These are phyloP conservation scores for Cyathus striatus DNA, from an alignment of 768 basidiomycete species.

Conservation along the genomic window DNA sequence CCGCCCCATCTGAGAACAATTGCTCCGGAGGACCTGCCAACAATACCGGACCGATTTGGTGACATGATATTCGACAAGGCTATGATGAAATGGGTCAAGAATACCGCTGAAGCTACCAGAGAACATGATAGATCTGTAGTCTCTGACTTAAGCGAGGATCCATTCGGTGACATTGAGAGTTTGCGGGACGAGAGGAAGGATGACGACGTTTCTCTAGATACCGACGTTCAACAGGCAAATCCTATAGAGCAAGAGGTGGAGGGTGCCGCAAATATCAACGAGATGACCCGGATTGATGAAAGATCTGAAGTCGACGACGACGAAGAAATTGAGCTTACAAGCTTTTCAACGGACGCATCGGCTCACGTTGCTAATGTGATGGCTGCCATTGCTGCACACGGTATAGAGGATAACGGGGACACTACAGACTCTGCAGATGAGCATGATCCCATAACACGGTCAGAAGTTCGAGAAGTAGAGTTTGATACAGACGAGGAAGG, in stretches of 20 bases:
- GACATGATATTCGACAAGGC: slow-evolving; percentile 84
- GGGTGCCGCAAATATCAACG: no score
- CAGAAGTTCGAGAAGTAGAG: slow-evolving; percentile 27
- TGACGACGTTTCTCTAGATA: slow-evolving; percentile 8
- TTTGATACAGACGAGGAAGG: slow-evolving; percentile 36
- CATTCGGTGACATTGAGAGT: slow-evolving; percentile 90
- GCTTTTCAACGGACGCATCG: slow-evolving; percentile 70
- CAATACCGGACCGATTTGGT: slow-evolving; percentile 74
- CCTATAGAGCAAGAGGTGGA: no score
- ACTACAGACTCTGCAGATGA: slow-evolving; percentile 52
- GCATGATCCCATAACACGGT: slow-evolving; percentile 24
- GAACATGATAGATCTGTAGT: slow-evolving; percentile 27
- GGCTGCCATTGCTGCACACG: slow-evolving; percentile 40
- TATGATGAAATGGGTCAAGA: slow-evolving; percentile 84
- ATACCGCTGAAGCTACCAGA: slow-evolving; percentile 29
- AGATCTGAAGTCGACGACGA: slow-evolving; percentile 50
- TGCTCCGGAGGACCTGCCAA: slow-evolving; percentile 71
- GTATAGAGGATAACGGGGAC: slow-evolving; percentile 31
- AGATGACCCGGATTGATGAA: slow-evolving; percentile 48
- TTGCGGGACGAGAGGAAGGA: slow-evolving; percentile 54
- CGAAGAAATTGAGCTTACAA: slow-evolving; percentile 63
- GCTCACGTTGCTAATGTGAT: slow-evolving; percentile 46
- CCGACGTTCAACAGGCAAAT: no score
- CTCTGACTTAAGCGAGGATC: slow-evolving; percentile 87
- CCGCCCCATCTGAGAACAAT: slow-evolving; percentile 79